A percentile compares a stretch with the other conserved stretches of the same genome.
phyloP scores from a whole-genome alignment of 2,329 filamentous ascomycete genomes.

The Penicillium sp. region DNA sequence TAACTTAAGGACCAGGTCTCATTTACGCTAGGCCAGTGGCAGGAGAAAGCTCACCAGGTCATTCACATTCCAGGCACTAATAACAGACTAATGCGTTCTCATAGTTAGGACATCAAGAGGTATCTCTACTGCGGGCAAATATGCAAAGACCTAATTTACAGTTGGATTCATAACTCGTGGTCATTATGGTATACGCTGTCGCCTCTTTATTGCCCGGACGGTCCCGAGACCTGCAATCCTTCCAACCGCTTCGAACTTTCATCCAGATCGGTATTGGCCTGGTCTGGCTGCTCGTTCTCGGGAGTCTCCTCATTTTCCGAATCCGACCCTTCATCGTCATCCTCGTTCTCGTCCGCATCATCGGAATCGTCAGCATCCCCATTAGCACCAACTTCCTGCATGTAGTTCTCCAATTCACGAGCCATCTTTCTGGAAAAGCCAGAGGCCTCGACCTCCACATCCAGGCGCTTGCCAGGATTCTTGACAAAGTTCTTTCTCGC shows the following conservation, averaged over 20 bases:
- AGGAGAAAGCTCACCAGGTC: too few relatives aligned
- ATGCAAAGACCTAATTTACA: constrained; percentile 25
- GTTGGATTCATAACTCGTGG: constrained; percentile 31
- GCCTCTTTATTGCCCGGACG: constrained; percentile 17
- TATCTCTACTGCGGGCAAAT: too few relatives aligned
- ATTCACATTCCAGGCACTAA: too few relatives aligned
- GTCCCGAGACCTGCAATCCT: constrained; percentile 37
- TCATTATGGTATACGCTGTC: constrained; percentile 27
- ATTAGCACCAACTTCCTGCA: constrained; percentile 71
- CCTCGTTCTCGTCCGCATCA: constrained; percentile 40
- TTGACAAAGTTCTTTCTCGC: constrained; percentile 72
- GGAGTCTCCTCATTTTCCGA: constrained; percentile 42
- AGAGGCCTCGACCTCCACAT: constrained; percentile 87
- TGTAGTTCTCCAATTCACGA: constrained; percentile 89
- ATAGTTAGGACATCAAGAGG: too few relatives aligned
- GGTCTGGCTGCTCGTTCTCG: constrained; percentile 25
- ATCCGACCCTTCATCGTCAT: constrained; percentile 33
- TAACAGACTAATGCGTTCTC: too few relatives aligned
- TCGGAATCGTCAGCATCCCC: constrained; percentile 50
- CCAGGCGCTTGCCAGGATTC: constrained; percentile 71
- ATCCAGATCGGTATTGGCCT: constrained; percentile 17
- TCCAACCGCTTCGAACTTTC: constrained; percentile 37
- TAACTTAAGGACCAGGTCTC: too few relatives aligned
- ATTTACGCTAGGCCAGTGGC: too few relatives aligned
- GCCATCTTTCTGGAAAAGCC: constrained; percentile 97